Percentiles rank a stretch among this genome's conserved stretches.
Evolutionary conservation across 345 rosid species (phyloP).

Genomic region (Lagerstroemia speciosa): DNA sequence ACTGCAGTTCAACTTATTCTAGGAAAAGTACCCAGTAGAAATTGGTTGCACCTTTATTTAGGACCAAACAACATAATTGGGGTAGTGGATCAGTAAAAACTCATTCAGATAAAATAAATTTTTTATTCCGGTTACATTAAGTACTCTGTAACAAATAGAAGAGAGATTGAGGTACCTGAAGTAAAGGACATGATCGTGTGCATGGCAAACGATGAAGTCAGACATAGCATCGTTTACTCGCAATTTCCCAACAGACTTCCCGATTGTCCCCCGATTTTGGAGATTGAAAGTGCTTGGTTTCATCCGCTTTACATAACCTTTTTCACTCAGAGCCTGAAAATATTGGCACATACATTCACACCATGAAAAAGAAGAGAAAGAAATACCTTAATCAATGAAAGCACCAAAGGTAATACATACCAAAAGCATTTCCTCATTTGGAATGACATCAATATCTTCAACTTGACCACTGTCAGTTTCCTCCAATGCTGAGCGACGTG

Average conservation of each 20-base stretch:
- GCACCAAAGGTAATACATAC: slow-evolving; percentile 26
- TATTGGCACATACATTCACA: slow-evolving; percentile 4
- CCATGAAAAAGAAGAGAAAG: slow-evolving; percentile 2
- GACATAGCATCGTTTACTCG: slow-evolving; percentile 88
- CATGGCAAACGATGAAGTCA: slow-evolving; percentile 82
- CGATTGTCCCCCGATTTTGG: slow-evolving; percentile 88
- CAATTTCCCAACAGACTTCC: slow-evolving; percentile 93
- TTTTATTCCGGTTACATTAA: not conserved
- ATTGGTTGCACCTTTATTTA: not conserved
- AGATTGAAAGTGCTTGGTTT: slow-evolving; percentile 81
- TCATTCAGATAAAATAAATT: not conserved
- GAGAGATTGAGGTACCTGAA: slow-evolving; percentile 50
- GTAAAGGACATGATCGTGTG: slow-evolving; percentile 86
- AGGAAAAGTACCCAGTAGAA: not conserved
- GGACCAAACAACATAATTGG: not conserved
- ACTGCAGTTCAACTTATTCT: not conserved
- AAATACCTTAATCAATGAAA: not conserved
- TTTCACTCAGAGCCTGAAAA: slow-evolving; percentile 85
- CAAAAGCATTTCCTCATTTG: slow-evolving; percentile 91
- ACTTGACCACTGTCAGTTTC: slow-evolving; percentile 78
- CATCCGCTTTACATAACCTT: slow-evolving; percentile 95
- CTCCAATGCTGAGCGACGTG: slow-evolving; percentile 74
- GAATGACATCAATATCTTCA: slow-evolving; percentile 85
- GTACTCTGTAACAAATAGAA: not conserved
- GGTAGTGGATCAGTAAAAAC: not conserved